A percentile compares a stretch with the other conserved stretches of the same genome.
Evolutionary conservation across 2,329 filamentous ascomycete genomes (phyloP).

Genomic region (Lizonia empirigonia): DNA sequence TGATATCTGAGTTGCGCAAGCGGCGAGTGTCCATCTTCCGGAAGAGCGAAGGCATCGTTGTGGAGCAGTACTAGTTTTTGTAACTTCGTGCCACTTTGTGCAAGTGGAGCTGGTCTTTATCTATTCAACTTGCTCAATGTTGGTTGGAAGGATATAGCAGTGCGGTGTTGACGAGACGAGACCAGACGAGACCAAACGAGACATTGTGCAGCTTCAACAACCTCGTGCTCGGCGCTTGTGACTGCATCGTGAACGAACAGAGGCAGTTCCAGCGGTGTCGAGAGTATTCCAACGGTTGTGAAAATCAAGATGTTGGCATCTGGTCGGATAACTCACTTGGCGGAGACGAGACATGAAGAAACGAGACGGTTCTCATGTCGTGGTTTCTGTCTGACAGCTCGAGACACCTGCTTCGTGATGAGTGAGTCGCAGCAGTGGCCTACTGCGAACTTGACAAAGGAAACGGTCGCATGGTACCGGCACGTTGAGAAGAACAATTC

Average conservation of each 20-base stretch:
- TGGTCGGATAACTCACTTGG: too few relatives aligned
- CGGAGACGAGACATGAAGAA: too few relatives aligned
- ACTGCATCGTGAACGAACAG: neutral
- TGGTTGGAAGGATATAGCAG: slow-evolving; percentile 6
- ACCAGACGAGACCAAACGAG: neutral
- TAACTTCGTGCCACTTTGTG: neutral
- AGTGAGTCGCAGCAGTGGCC: neutral
- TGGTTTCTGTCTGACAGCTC: neutral
- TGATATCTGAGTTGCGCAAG: slow-evolving; percentile 34
- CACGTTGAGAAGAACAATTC: slow-evolving; percentile 11
- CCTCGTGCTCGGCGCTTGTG: neutral
- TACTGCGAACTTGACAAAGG: neutral
- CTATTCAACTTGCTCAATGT: neutral
- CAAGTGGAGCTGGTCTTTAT: neutral
- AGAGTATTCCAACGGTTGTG: neutral
- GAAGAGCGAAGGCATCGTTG: slow-evolving; percentile 13
- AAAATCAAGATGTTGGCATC: too few relatives aligned
- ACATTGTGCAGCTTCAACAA: slow-evolving; percentile 9
- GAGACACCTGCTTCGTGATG: neutral
- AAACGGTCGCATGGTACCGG: neutral
- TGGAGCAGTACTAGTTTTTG: neutral
- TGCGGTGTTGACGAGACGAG: too few relatives aligned
- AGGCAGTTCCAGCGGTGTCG: neutral
- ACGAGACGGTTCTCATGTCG: neutral
- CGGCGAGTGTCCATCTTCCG: slow-evolving; percentile 21